Evolutionary conservation across 768 basidiomycete genomes (phyloP).

Genomic region (Panaeolus papilionaceus): DNA sequence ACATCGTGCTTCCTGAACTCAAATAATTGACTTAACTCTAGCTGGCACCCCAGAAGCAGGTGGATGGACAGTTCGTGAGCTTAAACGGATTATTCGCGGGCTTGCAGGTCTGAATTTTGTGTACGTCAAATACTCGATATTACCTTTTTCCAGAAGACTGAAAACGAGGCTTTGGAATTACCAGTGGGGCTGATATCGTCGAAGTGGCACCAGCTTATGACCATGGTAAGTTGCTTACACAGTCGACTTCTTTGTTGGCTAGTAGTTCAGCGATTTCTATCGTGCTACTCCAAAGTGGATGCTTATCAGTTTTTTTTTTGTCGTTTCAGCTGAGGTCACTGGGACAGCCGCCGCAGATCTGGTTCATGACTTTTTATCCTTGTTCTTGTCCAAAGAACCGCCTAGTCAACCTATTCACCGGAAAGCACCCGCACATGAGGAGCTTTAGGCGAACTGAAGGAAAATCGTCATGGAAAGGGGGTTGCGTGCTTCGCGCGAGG

Average conservation of each 20-base stretch:
- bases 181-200: constrained; percentile 73
- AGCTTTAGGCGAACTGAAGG: constrained; percentile 11
- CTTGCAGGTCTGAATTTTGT: constrained; percentile 81
- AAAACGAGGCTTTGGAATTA: constrained; percentile 14
- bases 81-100: constrained; percentile 82
- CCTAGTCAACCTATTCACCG: constrained; percentile 28
- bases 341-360: constrained; percentile 72
- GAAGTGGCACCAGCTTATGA: constrained; percentile 81
- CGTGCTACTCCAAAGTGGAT: not conserved
- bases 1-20: constrained; percentile 8
- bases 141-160: not conserved
- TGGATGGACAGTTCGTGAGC: constrained; percentile 84
- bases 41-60: constrained; percentile 87
- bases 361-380: constrained; percentile 70
- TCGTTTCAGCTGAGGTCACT: constrained; percentile 64
- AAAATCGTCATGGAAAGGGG: constrained; percentile 10
- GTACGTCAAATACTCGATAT: constrained; percentile 45
- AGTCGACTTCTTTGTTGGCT: not conserved
- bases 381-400: constrained; percentile 56
- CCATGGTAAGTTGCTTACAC: constrained; percentile 49
- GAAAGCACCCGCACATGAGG: constrained; percentile 5
- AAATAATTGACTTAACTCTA: constrained; percentile 33
- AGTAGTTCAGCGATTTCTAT: not conserved
- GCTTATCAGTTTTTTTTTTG: constrained; percentile 5
- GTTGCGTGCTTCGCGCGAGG: not conserved